Conservation (phyloP, 306 rosid genomes). For the Luffa aegyptiaca region DNA sequence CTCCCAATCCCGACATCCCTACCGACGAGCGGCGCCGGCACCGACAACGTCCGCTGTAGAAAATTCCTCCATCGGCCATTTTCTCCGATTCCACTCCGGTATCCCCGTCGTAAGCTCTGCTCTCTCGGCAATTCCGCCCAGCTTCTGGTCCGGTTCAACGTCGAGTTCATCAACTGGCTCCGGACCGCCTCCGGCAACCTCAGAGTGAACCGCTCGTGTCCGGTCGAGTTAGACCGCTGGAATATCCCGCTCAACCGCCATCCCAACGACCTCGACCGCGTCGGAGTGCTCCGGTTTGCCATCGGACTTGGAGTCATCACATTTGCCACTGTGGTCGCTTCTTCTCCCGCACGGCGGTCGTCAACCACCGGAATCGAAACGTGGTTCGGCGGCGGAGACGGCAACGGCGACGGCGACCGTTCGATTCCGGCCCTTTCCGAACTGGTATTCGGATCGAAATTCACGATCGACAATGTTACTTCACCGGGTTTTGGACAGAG, state of each 20-base stretch:
- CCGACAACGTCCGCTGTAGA: neutral
- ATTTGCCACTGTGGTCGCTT: conserved; percentile 11
- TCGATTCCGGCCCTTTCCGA: conserved; percentile 1
- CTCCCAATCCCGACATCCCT: neutral
- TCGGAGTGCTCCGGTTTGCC: conserved; percentile 18
- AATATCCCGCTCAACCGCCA: conserved; percentile 21
- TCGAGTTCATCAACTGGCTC: conserved; percentile 39
- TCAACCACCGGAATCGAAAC: conserved; percentile 8
- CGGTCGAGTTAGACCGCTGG: conserved; percentile 52
- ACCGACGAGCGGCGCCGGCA: conserved; percentile 15
- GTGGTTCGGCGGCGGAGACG: neutral
- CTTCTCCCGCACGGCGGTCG: neutral
- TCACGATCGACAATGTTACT: neutral
- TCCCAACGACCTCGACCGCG: conserved; percentile 30
- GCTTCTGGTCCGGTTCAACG: conserved; percentile 28
- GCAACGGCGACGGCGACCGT: neutral
- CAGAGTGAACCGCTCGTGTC: conserved; percentile 63
- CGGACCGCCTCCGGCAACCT: conserved; percentile 64
- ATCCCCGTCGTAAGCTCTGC: conserved; percentile 44
- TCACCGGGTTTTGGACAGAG: conserved; percentile 44
- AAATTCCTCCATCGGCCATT: neutral
- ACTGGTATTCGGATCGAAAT: neutral
- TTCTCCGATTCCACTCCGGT: conserved; percentile 36
- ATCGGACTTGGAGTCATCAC: neutral
- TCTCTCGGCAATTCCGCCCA: conserved; percentile 34